Evolutionary conservation across 192 early-diverging fungal genomes (phyloP), one percentile per base, ranked within the genome.

Genomic region (Neocallimastix lanati): DNA sequence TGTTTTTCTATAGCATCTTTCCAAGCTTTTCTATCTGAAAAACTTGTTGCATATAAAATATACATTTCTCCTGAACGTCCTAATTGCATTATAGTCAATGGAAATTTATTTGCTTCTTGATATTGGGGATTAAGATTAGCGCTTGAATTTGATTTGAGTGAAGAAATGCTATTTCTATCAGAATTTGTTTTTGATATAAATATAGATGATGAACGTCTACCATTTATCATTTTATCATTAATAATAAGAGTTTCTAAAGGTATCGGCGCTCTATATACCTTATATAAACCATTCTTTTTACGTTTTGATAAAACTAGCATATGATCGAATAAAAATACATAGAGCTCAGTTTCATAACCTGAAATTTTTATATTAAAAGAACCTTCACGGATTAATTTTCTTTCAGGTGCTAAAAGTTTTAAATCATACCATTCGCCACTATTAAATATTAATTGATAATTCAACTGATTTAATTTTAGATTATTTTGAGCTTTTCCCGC

Each of bases 251-350:
- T 76, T 80, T 93, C 90, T 77, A 96, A 83, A 29, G 93, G 94
- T 18, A 97, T 93, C 25, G 94, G 94, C 81, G 92, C 16, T 33
- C 21, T 15, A 67, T 21, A 67, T 0, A 93, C 83, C 77, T 90
- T 93, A 80, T 85, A 90, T 81, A 29, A 83, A 76, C 29, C 78
- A 35, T 79, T 83, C 21, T 83, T 85, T 82, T 92, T 94, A 78
- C 85, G 84, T 81, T 91, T 93, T 79, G 91, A 90, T 82, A 94
- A 86, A 29, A 95, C 83, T n/a, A 95, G 81, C 80, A 90, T 89
- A 85, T 98, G 93, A 83, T 99, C 97, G 35, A 99, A 91, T 76
- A 98, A 82, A 81, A 93, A 92, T 28, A 97, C 89, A 76, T 88
- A 86, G 29, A 96, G 81, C 30, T 93, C 92, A 3, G 90, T 84